Percentiles rank a stretch among this genome's conserved stretches.
These are phyloP conservation scores for Clavispora vitiphila DNA, from an alignment of 805 yeast genomes.

Conservation along the genomic window DNA sequence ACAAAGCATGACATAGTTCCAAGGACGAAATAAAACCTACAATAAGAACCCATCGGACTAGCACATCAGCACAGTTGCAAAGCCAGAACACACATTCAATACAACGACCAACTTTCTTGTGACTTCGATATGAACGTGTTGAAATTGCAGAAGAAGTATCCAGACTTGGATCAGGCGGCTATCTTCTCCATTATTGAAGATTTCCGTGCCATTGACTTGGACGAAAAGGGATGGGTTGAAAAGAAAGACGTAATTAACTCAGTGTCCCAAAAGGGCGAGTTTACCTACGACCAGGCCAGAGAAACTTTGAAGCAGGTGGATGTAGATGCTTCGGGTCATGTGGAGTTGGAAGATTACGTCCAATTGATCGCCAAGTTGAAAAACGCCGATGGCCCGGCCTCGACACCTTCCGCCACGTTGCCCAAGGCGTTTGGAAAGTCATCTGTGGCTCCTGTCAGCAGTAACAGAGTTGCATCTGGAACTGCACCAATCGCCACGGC, in stretches of 20 bases:
- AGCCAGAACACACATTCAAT: background rate
- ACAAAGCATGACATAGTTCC: background rate
- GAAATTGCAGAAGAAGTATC: constrained; percentile 68
- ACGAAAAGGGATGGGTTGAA: constrained; percentile 93
- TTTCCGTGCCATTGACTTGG: constrained; percentile 77
- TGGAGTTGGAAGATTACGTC: constrained; percentile 92
- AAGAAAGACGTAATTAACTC: constrained; percentile 86
- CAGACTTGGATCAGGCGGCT: constrained; percentile 80
- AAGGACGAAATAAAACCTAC: background rate
- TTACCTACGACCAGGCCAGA: constrained; percentile 86
- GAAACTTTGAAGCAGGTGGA: constrained; percentile 86
- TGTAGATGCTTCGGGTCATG: constrained; percentile 96
- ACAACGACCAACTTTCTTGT: background rate
- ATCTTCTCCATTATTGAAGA: constrained; percentile 80
- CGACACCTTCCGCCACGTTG: constrained; percentile 1
- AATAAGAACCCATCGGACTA: background rate
- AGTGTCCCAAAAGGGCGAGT: constrained; percentile 72
- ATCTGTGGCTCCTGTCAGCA: background rate
- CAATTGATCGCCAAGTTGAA: constrained; percentile 75
- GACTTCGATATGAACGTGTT: constrained; percentile 34
- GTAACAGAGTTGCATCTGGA: constrained; percentile 19
- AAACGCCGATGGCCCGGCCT: constrained; percentile 28
- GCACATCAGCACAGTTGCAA: background rate
- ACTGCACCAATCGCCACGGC: constrained; percentile 48
- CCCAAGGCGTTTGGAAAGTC: background rate